Base-by-base conservation (phyloP, 345 rosid genomes). In the Citrus inodora region DNA sequence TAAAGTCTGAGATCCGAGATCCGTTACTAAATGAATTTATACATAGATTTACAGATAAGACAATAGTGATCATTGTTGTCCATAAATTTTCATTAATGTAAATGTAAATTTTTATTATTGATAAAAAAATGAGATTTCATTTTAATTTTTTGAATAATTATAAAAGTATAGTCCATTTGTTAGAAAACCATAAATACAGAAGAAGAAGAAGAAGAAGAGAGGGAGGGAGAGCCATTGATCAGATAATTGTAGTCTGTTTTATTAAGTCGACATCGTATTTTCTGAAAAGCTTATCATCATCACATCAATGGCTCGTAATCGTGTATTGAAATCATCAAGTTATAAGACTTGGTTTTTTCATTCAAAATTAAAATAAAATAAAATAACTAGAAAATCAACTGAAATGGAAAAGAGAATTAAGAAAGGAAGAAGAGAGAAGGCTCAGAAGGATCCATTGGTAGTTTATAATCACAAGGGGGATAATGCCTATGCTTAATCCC, bases 241-340 rank as follows among this genome's bases (percentile, higher is more conserved):
- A 92, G 96, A 92, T 89, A 92, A 92, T 92, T 90, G 94, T 90
- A 92, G 92, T 92, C 96, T 92, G 96, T 80, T 7, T 72, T 80
- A 4, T 46, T 82, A 8, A 65, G 88, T 90, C 96, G 88, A 87
- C 96, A 90, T 38, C 19, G 63, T 80, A 75, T 1, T 64, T 82
- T 88, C 92, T 81, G 88, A 78, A 67, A 28, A 67, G 3, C 10
- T 21, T 25, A 83, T 78, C 89, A 81, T 88, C 91, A 81, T 88
- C 91, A 88, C 76, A 11, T 75, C 86, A 42, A 58, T 72, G 85
- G 87, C 87, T 81, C 79, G 63, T n/a, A 51, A 17, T 55, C 76
- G 17, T 16, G 17, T 16, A 30, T 1, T 7, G 58, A 53, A 16
- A 32, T 16, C 7, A n/a, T 16, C 7, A n/a, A 3, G 6, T 3